Evolutionary conservation across 2,329 filamentous ascomycete species (phyloP).

Genomic region (Westerdykella sp.): DNA sequence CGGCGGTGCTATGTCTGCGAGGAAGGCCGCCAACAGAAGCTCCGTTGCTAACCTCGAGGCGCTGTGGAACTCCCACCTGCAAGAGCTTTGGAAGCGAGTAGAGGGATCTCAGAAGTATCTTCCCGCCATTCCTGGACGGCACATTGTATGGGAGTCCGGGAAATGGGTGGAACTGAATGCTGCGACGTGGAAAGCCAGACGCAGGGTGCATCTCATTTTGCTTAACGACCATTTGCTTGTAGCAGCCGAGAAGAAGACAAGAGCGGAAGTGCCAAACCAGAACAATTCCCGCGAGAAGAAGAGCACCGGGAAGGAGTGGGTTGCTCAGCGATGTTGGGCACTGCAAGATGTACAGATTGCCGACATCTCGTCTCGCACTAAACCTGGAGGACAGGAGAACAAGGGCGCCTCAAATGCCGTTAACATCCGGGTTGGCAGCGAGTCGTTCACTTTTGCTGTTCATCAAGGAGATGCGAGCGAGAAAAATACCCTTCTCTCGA

Average conservation of each 20-base stretch:
- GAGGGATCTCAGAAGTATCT: slow-evolving; percentile 97
- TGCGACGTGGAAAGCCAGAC: slow-evolving; percentile 88
- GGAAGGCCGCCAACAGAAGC: slow-evolving; percentile 70
- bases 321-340: slow-evolving; percentile 92
- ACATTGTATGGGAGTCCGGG: slow-evolving; percentile 87
- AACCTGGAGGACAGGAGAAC: slow-evolving; percentile 35
- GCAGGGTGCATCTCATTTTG: slow-evolving; percentile 84
- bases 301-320: slow-evolving; percentile 56
- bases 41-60: slow-evolving; percentile 72
- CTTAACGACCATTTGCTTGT: slow-evolving; percentile 92
- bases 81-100: slow-evolving; percentile 92
- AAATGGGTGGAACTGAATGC: slow-evolving; percentile 96
- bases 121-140: slow-evolving; percentile 81
- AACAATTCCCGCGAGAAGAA: slow-evolving; percentile 37
- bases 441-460: slow-evolving; percentile 91
- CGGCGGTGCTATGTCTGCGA: slow-evolving; percentile 37
- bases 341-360: slow-evolving; percentile 88
- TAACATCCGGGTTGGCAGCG: slow-evolving; percentile 80
- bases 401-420: slow-evolving; percentile 76
- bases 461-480: slow-evolving; percentile 73
- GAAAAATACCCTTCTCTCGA: slow-evolving; percentile 75
- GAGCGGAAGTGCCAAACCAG: slow-evolving; percentile 58
- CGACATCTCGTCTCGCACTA: slow-evolving; percentile 60
- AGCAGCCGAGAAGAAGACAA: slow-evolving; percentile 89
- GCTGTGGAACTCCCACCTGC: slow-evolving; percentile 61